These are phyloP conservation scores for Boletus pseudopeckii DNA, from an alignment of 768 basidiomycete species.

Conservation along the genomic window DNA sequence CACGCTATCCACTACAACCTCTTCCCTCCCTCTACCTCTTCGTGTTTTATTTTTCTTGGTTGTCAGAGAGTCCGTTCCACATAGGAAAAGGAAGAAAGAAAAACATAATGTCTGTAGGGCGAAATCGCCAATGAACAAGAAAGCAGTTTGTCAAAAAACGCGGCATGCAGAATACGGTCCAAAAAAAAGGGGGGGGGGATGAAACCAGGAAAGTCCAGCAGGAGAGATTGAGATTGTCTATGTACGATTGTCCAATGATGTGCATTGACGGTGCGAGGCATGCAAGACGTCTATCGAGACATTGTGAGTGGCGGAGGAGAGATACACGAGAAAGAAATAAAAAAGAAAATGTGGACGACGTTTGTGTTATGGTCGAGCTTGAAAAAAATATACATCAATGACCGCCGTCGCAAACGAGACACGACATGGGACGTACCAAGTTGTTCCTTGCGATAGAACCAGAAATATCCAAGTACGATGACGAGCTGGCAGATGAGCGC, in stretches of 20 bases:
- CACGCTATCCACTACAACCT: too few species aligned
- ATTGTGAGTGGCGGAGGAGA: neutral
- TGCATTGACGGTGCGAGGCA: neutral
- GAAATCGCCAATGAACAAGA: too few species aligned
- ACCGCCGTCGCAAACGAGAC: neutral
- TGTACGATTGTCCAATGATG: neutral
- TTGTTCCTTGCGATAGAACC: constrained; percentile 97
- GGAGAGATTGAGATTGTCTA: neutral
- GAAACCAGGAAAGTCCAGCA: neutral
- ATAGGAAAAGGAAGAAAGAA: too few species aligned
- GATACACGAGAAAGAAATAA: neutral
- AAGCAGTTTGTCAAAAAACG: too few species aligned
- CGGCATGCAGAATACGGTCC: too few species aligned
- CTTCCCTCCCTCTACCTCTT: too few species aligned
- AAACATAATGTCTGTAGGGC: too few species aligned
- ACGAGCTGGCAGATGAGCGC: constrained; percentile 75
- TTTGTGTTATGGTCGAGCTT: constrained; percentile 13
- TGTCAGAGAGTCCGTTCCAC: too few species aligned
- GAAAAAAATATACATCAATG: neutral
- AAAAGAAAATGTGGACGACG: neutral
- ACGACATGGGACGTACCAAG: constrained; percentile 48
- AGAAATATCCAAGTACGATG: constrained; percentile 90
- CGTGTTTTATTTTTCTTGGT: too few species aligned
- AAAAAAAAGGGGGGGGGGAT: too few species aligned
- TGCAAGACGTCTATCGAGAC: constrained; percentile 3